Evolutionary conservation across 805 yeast genomes (phyloP).

Genomic region (Blastobotrys chiropterorum): DNA sequence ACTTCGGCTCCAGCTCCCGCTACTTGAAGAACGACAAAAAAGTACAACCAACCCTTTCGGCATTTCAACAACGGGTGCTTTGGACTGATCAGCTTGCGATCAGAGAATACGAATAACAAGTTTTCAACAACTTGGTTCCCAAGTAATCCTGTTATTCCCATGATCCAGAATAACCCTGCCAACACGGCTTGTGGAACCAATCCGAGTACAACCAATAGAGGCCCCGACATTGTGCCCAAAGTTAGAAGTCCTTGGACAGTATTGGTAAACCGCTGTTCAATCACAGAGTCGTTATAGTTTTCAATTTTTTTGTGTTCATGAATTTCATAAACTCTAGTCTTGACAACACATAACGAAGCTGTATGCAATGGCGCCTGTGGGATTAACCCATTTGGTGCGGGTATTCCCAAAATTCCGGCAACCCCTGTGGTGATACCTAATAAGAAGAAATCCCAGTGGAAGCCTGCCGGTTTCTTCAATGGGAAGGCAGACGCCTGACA

Average conservation of each 20-base stretch:
- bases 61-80: slow-evolving; percentile 31
- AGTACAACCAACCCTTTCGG: slow-evolving; percentile 35
- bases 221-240: slow-evolving; percentile 83
- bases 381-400: slow-evolving; percentile 93
- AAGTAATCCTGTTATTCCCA: slow-evolving; percentile 80
- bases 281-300: slow-evolving; percentile 46
- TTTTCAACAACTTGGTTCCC: slow-evolving; percentile 59
- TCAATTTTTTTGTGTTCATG: neutral
- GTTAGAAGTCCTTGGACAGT: slow-evolving; percentile 78
- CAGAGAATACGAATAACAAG: slow-evolving; percentile 57
- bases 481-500: slow-evolving; percentile 83
- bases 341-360: slow-evolving; percentile 58
- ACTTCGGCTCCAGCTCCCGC: slow-evolving; percentile 74
- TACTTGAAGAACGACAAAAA: slow-evolving; percentile 54
- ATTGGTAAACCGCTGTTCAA: slow-evolving; percentile 86
- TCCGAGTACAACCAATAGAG: slow-evolving; percentile 73
- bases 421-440: slow-evolving; percentile 83
- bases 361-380: slow-evolving; percentile 98
- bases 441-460: slow-evolving; percentile 87
- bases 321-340: slow-evolving; percentile 14
- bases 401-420: slow-evolving; percentile 82
- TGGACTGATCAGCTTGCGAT: slow-evolving; percentile 38
- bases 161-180: slow-evolving; percentile 86
- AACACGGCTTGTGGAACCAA: slow-evolving; percentile 88
- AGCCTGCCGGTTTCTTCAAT: slow-evolving; percentile 76